Evolutionary conservation across 192 early-diverging fungal genomes (phyloP).

Genomic region (Backusella luteola): DNA sequence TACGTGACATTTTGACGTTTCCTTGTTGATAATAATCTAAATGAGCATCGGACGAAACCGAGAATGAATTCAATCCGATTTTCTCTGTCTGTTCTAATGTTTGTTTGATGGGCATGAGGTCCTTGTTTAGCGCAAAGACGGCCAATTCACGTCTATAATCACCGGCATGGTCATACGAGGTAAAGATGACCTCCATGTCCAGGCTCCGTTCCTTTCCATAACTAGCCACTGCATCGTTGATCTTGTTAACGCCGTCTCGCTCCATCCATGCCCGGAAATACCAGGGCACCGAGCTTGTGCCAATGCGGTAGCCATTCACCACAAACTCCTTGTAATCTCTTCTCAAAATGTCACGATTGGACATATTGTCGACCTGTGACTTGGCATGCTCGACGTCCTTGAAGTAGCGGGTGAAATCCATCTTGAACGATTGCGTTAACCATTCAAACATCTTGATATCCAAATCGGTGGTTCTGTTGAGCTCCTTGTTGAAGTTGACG

Average conservation of each 20-base stretch:
- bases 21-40: slow-evolving; percentile 45
- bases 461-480: slow-evolving; percentile 46
- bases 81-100: slow-evolving; percentile 35
- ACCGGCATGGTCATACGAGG: slow-evolving; percentile 52
- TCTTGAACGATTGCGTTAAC: slow-evolving; percentile 17
- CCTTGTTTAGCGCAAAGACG: slow-evolving; percentile 33
- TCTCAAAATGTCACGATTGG: slow-evolving; percentile 50
- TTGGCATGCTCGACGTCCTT: slow-evolving; percentile 55
- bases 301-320: slow-evolving; percentile 41
- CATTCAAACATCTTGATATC: slow-evolving; percentile 44
- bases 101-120: slow-evolving; percentile 22
- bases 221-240: slow-evolving; percentile 22
- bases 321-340: slow-evolving; percentile 80
- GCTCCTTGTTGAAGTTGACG: slow-evolving; percentile 47
- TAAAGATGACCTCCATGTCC: slow-evolving; percentile 58
- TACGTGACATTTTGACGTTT: slow-evolving; percentile 56
- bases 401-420: slow-evolving; percentile 28
- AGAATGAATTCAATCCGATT: slow-evolving; percentile 7
- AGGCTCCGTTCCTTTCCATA: slow-evolving; percentile 44
- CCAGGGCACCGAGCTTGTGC: slow-evolving; percentile 61
- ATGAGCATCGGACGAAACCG: not conserved
- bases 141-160: slow-evolving; percentile 62
- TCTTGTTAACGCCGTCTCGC: slow-evolving; percentile 40
- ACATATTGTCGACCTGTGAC: slow-evolving; percentile 44
- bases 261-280: slow-evolving; percentile 46